A percentile compares a stretch with the other conserved stretches of the same genome.
These are phyloP conservation scores for Ceratocystis cubensis DNA, from an alignment of 2,329 filamentous ascomycete species.

Conservation along the genomic window DNA sequence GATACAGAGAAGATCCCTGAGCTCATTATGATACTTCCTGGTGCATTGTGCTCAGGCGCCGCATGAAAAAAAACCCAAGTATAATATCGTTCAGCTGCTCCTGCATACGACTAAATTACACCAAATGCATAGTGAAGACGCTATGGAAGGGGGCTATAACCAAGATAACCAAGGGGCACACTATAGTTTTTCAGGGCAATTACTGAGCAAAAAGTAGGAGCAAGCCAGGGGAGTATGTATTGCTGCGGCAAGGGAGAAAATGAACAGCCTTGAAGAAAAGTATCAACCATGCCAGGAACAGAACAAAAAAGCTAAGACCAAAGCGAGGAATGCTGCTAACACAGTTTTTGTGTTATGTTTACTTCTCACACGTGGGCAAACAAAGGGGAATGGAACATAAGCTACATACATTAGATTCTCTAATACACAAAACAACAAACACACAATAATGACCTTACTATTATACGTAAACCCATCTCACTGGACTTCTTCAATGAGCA, in stretches of 20 bases:
- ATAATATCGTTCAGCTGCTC: background rate
- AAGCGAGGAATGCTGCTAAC: constrained; percentile 6
- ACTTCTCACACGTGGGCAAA: constrained; percentile 4
- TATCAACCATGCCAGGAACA: constrained; percentile 1
- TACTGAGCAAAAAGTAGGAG: background rate
- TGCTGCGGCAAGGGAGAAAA: background rate
- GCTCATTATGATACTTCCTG: background rate
- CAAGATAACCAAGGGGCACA: no score
- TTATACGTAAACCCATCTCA: no score
- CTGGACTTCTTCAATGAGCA: background rate
- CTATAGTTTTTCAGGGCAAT: background rate
- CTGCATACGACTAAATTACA: background rate
- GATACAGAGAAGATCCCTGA: background rate
- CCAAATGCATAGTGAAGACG: background rate
- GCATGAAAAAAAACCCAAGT: background rate
- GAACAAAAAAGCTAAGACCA: background rate
- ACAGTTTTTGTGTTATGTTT: background rate
- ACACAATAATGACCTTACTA: background rate
- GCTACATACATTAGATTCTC: background rate
- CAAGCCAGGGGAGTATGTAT: background rate
- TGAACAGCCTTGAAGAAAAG: background rate
- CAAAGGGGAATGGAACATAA: constrained; percentile 1
- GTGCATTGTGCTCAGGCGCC: background rate
- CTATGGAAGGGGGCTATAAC: background rate
- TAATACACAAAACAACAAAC: background rate